phyloP scores from a whole-genome alignment of 768 basidiomycete genomes.

The Termitomyces sp. region DNA sequence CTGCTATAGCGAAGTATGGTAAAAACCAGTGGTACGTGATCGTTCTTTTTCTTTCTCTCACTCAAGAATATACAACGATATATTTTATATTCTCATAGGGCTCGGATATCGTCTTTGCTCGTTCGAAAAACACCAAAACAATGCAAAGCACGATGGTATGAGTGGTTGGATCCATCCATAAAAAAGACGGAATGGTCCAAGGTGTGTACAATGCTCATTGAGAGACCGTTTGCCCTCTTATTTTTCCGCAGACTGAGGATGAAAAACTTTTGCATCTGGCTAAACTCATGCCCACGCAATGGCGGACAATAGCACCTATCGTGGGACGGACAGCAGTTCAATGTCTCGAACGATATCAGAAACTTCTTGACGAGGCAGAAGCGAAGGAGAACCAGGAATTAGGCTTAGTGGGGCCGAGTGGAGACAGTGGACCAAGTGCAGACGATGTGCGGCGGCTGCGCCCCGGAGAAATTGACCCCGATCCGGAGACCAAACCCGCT shows the following conservation, averaged over 20 bases:
- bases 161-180: slow-evolving; percentile 99
- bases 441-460: slow-evolving; percentile 86
- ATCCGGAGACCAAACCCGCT: slow-evolving; percentile 97
- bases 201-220: slow-evolving; percentile 32
- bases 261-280: slow-evolving; percentile 97
- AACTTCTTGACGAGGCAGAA: slow-evolving; percentile 95
- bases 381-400: slow-evolving; percentile 94
- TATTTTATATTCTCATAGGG: slow-evolving; percentile 43
- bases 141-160: slow-evolving; percentile 99
- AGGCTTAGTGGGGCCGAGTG: slow-evolving; percentile 79
- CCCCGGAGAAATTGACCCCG: slow-evolving; percentile 97
- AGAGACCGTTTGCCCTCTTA: neutral
- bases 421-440: slow-evolving; percentile 80
- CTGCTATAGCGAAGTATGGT: slow-evolving; percentile 95
- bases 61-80: neutral
- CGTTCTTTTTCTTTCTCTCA: neutral
- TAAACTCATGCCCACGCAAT: slow-evolving; percentile 99
- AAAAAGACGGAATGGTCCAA: slow-evolving; percentile 99
- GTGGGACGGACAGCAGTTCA: slow-evolving; percentile 97
- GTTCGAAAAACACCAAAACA: slow-evolving; percentile 99
- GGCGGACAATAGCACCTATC: slow-evolving; percentile 98
- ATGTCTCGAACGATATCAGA: slow-evolving; percentile 97
- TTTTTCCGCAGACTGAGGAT: slow-evolving; percentile 76
- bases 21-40: slow-evolving; percentile 82
- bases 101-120: slow-evolving; percentile 94